phyloP scores from a whole-genome alignment of 2,329 filamentous ascomycete genomes.

The Neofusicoccum kwambonambiense region DNA sequence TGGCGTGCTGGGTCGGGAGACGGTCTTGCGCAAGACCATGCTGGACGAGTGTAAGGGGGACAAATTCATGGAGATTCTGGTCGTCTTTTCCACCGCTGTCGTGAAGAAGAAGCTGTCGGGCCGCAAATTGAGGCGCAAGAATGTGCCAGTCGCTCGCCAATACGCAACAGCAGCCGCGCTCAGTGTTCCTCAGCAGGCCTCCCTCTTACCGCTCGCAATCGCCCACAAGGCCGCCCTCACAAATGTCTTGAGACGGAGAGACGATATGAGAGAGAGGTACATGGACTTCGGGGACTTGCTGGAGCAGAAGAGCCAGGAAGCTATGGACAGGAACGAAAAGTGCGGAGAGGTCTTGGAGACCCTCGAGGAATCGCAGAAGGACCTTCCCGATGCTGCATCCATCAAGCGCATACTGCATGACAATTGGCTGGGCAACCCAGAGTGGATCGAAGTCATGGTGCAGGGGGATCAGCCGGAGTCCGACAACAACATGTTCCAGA shows the following conservation, averaged over 20 bases:
- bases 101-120: constrained; percentile 65
- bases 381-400: constrained; percentile 27
- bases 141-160: constrained; percentile 49
- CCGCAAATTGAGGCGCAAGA: constrained; percentile 47
- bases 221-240: constrained; percentile 69
- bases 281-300: constrained; percentile 64
- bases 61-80: constrained; percentile 80
- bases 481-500: constrained; percentile 63
- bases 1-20: constrained; percentile 75
- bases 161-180: constrained; percentile 45
- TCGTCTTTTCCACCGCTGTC: constrained; percentile 79
- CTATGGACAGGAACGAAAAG: constrained; percentile 55
- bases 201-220: constrained; percentile 65
- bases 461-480: constrained; percentile 60
- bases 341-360: constrained; percentile 32
- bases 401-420: constrained; percentile 62
- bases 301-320: constrained; percentile 59
- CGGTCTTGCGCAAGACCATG: constrained; percentile 87
- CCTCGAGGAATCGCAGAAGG: constrained; percentile 19
- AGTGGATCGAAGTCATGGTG: constrained; percentile 70
- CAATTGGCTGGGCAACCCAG: constrained; percentile 76
- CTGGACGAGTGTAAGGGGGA: constrained; percentile 94
- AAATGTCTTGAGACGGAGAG: constrained; percentile 59
- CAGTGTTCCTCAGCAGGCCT: constrained; percentile 32
- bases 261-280: constrained; percentile 59